These are phyloP conservation scores for Megacollybia marginata DNA, from an alignment of 768 basidiomycete species.

Conservation along the genomic window DNA sequence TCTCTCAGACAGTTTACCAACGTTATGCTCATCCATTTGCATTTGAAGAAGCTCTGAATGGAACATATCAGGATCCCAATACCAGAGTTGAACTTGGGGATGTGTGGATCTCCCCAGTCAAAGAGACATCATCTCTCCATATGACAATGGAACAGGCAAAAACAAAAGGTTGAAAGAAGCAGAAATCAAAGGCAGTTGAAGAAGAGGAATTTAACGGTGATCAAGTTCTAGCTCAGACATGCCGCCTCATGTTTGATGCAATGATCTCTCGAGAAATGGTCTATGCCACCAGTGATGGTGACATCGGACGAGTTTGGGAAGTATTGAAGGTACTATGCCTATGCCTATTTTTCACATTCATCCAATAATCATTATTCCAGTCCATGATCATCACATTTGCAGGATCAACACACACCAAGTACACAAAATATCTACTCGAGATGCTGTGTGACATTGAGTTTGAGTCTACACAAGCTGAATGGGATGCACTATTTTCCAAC, in stretches of 20 bases:
- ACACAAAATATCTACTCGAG: conserved; percentile 18
- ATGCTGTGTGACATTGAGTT: conserved; percentile 19
- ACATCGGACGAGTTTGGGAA: conserved; percentile 17
- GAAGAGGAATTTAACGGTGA: background rate
- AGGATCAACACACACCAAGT: conserved; percentile 17
- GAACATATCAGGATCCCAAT: background rate
- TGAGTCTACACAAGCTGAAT: conserved; percentile 10
- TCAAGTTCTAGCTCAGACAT: conserved; percentile 10
- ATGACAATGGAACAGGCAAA: background rate
- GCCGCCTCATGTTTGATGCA: conserved; percentile 13
- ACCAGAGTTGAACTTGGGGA: background rate
- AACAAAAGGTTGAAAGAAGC: background rate
- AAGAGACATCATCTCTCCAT: background rate
- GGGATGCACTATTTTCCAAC: conserved; percentile 15
- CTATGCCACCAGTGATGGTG: conserved; percentile 14
- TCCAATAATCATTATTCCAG: too few species aligned
- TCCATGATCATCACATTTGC: conserved; percentile 16
- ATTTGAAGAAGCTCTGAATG: conserved; percentile 9
- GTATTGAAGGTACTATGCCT: conserved; percentile 16
- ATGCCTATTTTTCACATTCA: too few species aligned
- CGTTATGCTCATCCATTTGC: background rate
- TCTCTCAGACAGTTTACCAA: background rate
- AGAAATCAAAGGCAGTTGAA: background rate
- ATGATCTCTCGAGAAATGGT: conserved; percentile 17
- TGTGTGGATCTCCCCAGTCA: background rate